These are phyloP conservation scores for Pseudonitzschia delicatissima DNA, from an alignment of 108 stramenopile species.

Conservation along the genomic window DNA sequence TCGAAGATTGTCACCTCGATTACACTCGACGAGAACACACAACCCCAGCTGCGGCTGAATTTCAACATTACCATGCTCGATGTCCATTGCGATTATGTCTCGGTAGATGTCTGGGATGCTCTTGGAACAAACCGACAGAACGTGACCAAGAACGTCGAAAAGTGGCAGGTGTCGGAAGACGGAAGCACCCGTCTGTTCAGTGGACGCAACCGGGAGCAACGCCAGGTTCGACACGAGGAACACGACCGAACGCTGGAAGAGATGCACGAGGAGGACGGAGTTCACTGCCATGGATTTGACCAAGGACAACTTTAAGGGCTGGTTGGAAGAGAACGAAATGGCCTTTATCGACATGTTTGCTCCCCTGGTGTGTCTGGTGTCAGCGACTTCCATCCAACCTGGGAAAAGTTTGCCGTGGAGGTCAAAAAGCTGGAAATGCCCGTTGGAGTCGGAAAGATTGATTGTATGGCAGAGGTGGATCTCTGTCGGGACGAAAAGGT, in stretches of 20 bases:
- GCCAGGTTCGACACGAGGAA: conserved; percentile 85
- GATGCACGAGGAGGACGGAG: conserved; percentile 71
- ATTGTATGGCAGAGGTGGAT: conserved; percentile 89
- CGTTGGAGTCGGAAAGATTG: conserved; percentile 82
- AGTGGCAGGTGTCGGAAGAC: conserved; percentile 90
- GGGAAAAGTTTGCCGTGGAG: conserved; percentile 87
- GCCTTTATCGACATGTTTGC: conserved; percentile 91
- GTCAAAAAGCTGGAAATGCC: conserved; percentile 64
- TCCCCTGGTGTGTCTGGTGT: conserved; percentile 97
- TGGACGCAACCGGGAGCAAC: conserved; percentile 89
- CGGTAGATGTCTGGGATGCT: conserved; percentile 89
- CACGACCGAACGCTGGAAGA: conserved; percentile 83
- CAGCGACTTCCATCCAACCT: conserved; percentile 92
- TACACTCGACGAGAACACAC: conserved; percentile 85
- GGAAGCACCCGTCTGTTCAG: conserved; percentile 83
- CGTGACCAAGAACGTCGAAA: conserved; percentile 97
- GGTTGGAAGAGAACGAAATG: conserved; percentile 67
- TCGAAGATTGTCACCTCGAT: conserved; percentile 76
- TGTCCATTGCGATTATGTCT: conserved; percentile 89
- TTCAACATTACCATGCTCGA: conserved; percentile 91
- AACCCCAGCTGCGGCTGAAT: conserved; percentile 85
- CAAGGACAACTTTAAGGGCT: conserved; percentile 56
- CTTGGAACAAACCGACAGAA: conserved; percentile 95
- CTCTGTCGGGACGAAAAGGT: conserved; percentile 84
- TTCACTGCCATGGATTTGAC: conserved; percentile 62